These are phyloP conservation scores for Boletellus sp. DNA, from an alignment of 768 basidiomycete genomes.

Conservation along the genomic window DNA sequence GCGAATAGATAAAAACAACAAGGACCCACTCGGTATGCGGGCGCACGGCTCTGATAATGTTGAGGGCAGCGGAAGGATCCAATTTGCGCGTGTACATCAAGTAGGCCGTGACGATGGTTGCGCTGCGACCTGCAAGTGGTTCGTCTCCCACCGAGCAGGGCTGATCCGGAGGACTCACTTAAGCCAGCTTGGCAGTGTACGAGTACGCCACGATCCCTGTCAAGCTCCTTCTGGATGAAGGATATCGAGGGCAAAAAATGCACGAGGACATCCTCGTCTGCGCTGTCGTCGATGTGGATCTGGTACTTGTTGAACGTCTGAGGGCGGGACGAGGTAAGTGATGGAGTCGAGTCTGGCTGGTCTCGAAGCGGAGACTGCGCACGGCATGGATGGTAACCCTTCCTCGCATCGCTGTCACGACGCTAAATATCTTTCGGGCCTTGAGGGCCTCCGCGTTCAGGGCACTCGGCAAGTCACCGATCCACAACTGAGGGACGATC, in stretches of 20 bases:
- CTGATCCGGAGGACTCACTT: conserved; percentile 48
- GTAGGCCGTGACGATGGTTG: conserved; percentile 83
- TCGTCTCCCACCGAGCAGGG: not conserved
- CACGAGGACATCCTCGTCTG: conserved; percentile 71
- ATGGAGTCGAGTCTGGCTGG: not conserved
- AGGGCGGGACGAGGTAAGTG: not conserved
- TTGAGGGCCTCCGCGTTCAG: conserved; percentile 58
- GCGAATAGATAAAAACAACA: not conserved
- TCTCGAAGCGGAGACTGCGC: conserved; percentile 10
- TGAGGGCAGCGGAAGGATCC: conserved; percentile 59
- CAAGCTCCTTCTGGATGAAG: conserved; percentile 77
- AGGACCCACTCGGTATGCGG: conserved; percentile 67
- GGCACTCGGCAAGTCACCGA: conserved; percentile 76
- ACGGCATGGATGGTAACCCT: conserved; percentile 65
- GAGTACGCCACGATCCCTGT: conserved; percentile 72
- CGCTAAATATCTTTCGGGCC: conserved; percentile 69
- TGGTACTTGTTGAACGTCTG: conserved; percentile 81
- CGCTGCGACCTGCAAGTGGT: conserved; percentile 62
- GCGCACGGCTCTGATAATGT: conserved; percentile 61
- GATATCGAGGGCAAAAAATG: conserved; percentile 77
- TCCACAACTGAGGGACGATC: conserved; percentile 76
- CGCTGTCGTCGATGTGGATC: conserved; percentile 72
- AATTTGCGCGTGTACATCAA: conserved; percentile 71
- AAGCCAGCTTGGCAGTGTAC: conserved; percentile 91
- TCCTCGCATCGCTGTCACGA: conserved; percentile 71